Base-by-base conservation (phyloP, 495 filamentous ascomycete genomes). In the Filosporella fistucella region DNA sequence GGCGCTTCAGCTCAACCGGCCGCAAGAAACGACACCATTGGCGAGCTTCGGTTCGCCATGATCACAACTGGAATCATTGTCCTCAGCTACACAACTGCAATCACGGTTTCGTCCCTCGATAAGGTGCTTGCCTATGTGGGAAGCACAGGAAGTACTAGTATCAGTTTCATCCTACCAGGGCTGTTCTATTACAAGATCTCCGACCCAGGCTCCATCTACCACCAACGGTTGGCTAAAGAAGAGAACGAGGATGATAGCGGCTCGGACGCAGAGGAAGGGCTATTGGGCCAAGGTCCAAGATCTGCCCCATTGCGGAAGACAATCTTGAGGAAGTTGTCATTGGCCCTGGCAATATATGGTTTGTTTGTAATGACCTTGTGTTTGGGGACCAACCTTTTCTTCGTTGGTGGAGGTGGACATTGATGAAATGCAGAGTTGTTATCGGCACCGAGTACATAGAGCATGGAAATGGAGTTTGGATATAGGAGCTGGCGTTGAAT, bases 101-200 rank as follows among this genome's bases (percentile, higher is more conserved):
- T 98, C 72, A 88, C 85, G 0, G 93, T 98, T 9, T 87, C 81
- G 3, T 93, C 85, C 1, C 75, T 98, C 2, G 89, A 95, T 57
- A 82, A 85, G 30, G 90, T 97, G 0, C 75, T 98, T 8, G 91
- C 93, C 0, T 98, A 96, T 55, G 93, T 98, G 17, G 93, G 94
- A 7, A 89, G 84, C 58, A 98, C 93, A 0, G 93, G 93, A 20
- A 89, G 84, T 47, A 98, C 93, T 0, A 84, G 84, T 55, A 97
- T 98, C 56, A 93, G 87, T 52, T 98, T 98, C 63, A 97, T 98
- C 53, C 73, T 98, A 0, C 94, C 93, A 0, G 93, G 93, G 0
- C 62, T 97, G 12, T 97, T 98, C 65, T 98, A 96, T 70, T 97
- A 96, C 74, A 96, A 96, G 68, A 96, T 98, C 45, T 89, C 85